A percentile compares a stretch with the other conserved stretches of the same genome.
phyloP scores from a whole-genome alignment of 352 stramenopile species.

The Pythium coloratum region DNA sequence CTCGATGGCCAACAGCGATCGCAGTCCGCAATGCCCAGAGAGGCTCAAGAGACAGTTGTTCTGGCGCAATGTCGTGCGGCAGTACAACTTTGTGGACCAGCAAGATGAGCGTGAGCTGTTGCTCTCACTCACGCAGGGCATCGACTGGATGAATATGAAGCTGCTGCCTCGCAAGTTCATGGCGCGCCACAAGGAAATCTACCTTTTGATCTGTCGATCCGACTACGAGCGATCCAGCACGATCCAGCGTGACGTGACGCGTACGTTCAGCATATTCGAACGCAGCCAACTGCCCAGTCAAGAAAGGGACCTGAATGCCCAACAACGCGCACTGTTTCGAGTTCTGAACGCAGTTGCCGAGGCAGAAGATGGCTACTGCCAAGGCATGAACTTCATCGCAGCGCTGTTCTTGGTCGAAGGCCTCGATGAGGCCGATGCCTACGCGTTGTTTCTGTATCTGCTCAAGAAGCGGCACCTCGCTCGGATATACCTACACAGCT shows the following conservation, averaged over 20 bases:
- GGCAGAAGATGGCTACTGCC: constrained; percentile 81
- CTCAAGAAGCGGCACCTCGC: constrained; percentile 79
- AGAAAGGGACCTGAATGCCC: constrained; percentile 41
- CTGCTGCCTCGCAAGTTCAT: constrained; percentile 55
- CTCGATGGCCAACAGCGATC: neutral
- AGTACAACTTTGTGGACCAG: constrained; percentile 74
- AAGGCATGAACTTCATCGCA: constrained; percentile 90
- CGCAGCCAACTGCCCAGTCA: constrained; percentile 32
- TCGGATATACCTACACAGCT: constrained; percentile 80
- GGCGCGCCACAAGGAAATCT: constrained; percentile 74
- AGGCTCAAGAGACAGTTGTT: constrained; percentile 51
- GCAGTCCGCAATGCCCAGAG: neutral
- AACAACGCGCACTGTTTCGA: constrained; percentile 70
- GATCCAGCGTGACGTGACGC: constrained; percentile 81
- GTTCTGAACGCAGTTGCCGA: constrained; percentile 82
- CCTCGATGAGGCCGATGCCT: constrained; percentile 75
- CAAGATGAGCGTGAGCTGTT: constrained; percentile 59
- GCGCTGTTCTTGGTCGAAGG: constrained; percentile 84
- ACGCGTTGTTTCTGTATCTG: constrained; percentile 81
- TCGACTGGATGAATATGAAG: constrained; percentile 65
- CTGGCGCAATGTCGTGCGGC: constrained; percentile 78
- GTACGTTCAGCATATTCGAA: constrained; percentile 88
- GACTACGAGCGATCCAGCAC: constrained; percentile 69
- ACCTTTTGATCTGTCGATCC: constrained; percentile 54
- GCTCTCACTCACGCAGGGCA: constrained; percentile 62